Percentiles rank a stretch among this genome's conserved stretches.
Conservation (phyloP, 2,329 filamentous ascomycete species). For the Juglanconis sp. region DNA sequence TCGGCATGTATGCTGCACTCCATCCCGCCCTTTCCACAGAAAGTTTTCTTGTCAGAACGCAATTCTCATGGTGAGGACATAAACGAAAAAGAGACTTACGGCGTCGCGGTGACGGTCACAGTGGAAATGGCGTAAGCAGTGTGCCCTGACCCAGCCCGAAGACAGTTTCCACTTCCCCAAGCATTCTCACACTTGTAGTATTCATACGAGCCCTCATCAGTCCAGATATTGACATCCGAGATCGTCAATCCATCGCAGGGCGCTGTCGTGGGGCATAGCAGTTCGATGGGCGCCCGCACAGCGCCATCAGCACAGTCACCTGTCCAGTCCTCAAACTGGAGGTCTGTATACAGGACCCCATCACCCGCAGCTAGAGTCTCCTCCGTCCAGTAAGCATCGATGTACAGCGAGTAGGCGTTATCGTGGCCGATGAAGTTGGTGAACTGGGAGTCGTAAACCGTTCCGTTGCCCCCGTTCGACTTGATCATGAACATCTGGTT, state of each 20-base stretch:
- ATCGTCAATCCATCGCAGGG: neutral
- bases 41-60: neutral
- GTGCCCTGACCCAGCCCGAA: neutral
- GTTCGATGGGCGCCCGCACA: neutral
- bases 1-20: conserved; percentile 4
- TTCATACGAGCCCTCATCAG: neutral
- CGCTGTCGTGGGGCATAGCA: neutral
- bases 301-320: neutral
- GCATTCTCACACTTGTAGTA: neutral
- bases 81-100: neutral
- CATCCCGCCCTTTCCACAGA: neutral
- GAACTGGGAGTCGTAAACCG: conserved; percentile 28
- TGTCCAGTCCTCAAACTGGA: neutral
- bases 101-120: neutral
- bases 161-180: neutral
- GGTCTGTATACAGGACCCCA: neutral
- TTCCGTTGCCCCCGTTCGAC: conserved; percentile 52
- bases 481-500: conserved; percentile 63
- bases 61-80: too few relatives aligned
- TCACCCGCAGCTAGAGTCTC: neutral
- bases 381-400: neutral
- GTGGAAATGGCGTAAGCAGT: neutral
- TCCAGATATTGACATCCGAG: neutral
- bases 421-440: neutral
- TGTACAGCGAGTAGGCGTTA: neutral